These are phyloP conservation scores for Lomentospora prolificans DNA, from an alignment of 2,329 filamentous ascomycete genomes.

Conservation along the genomic window DNA sequence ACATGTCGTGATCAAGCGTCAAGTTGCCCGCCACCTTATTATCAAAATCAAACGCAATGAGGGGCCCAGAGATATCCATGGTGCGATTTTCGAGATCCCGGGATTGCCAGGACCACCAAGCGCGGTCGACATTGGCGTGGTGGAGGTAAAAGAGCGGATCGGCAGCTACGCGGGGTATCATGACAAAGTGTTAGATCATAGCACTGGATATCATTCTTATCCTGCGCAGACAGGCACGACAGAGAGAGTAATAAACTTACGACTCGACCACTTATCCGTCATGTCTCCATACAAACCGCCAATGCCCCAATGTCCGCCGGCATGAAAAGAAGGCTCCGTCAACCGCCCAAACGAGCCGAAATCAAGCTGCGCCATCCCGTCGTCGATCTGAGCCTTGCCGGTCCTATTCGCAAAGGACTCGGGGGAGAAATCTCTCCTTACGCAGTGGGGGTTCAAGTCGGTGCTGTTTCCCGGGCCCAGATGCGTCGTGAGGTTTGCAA, in stretches of 20 bases:
- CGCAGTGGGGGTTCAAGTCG: slow-evolving; percentile 31
- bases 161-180: too few relatives aligned
- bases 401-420: slow-evolving; percentile 14
- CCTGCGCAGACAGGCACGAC: too few relatives aligned
- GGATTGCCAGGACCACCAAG: slow-evolving; percentile 12
- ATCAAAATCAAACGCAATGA: background rate
- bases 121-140: slow-evolving; percentile 18
- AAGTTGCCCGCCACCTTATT: background rate
- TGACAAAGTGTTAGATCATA: background rate
- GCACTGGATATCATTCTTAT: too few relatives aligned
- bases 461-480: slow-evolving; percentile 26
- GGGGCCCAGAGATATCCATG: background rate
- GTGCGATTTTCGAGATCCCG: background rate
- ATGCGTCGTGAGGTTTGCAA: slow-evolving; percentile 26
- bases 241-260: too few relatives aligned
- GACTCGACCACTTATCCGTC: slow-evolving; percentile 9
- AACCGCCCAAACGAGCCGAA: background rate
- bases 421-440: slow-evolving; percentile 25
- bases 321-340: slow-evolving; percentile 7
- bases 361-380: background rate
- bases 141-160: slow-evolving; percentile 20
- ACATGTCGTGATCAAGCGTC: background rate
- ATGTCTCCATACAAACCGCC: slow-evolving; percentile 10
- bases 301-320: slow-evolving; percentile 8
- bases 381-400: background rate